phyloP scores from a whole-genome alignment of 306 rosid genomes.

The Trifolium fragiferum region DNA sequence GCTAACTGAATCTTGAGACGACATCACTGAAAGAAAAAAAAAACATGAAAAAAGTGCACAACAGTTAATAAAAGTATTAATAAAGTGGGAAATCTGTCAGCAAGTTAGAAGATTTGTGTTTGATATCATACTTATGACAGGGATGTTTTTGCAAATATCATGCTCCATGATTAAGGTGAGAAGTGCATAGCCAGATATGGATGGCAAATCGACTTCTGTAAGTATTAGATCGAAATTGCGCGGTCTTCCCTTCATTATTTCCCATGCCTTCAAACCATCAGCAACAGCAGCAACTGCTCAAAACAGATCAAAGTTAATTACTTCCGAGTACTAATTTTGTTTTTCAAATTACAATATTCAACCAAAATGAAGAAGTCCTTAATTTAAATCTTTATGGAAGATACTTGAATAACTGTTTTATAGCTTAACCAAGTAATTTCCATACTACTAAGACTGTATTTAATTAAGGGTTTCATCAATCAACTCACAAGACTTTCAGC shows the following conservation, averaged over 20 bases:
- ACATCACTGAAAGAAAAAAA: conserved; percentile 79
- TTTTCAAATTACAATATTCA: conserved; percentile 21
- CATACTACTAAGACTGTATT: conserved; percentile 22
- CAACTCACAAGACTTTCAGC: conserved; percentile 27
- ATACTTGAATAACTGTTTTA: conserved; percentile 8
- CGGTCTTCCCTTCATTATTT: conserved; percentile 80
- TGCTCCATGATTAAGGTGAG: conserved; percentile 91
- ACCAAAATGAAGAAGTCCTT: conserved; percentile 17
- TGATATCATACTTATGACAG: conserved; percentile 81
- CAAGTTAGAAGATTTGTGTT: conserved; percentile 24
- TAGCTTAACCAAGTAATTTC: conserved; percentile 29
- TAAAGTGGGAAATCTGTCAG: not conserved
- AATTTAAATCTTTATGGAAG: not conserved
- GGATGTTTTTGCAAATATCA: conserved; percentile 85
- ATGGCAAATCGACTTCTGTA: conserved; percentile 92
- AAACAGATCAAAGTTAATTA: conserved; percentile 35
- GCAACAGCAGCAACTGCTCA: conserved; percentile 89
- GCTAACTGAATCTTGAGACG: conserved; percentile 78
- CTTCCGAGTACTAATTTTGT: not conserved
- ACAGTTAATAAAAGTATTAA: conserved; percentile 4
- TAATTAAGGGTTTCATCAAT: conserved; percentile 15
- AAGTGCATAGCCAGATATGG: conserved; percentile 91
- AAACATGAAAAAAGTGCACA: conserved; percentile 26
- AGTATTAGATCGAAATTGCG: conserved; percentile 75
- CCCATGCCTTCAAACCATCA: conserved; percentile 98